phyloP scores from a whole-genome alignment of 495 filamentous ascomycete species.

The Ascobolus immersus region DNA sequence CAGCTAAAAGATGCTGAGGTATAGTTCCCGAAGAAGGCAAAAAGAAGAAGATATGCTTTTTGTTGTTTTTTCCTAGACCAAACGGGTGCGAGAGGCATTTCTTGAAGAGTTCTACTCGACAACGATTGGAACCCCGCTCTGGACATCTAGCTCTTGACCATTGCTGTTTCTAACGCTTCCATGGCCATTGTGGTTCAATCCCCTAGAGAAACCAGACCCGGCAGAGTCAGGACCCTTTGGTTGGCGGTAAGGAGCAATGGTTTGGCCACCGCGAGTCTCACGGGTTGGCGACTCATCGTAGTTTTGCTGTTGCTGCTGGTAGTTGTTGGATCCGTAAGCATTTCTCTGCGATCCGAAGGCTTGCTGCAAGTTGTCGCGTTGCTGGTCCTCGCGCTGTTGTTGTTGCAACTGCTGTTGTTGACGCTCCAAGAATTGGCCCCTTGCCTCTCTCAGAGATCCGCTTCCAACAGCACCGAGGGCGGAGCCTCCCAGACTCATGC shows the following conservation, averaged over 20 bases:
- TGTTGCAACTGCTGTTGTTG: conserved; percentile 8
- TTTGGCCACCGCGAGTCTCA: conserved; percentile 10
- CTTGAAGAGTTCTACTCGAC: conserved; percentile 15
- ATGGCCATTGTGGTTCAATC: conserved; percentile 12
- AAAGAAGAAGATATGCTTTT: neutral
- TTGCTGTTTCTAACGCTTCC: conserved; percentile 1
- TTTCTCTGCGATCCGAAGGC: conserved; percentile 2
- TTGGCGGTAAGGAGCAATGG: conserved; percentile 14
- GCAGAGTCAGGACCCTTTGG: conserved; percentile 16
- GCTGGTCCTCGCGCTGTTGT: conserved; percentile 1
- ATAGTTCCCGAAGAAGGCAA: neutral
- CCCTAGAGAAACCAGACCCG: conserved; percentile 13
- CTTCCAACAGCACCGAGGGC: conserved; percentile 15
- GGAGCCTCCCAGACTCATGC: conserved; percentile 27
- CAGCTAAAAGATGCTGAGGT: neutral
- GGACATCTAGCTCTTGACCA: conserved; percentile 15
- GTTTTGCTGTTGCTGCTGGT: conserved; percentile 9
- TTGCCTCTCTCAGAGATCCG: conserved; percentile 30
- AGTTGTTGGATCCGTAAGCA: conserved; percentile 11
- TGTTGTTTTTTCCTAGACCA: too few species aligned
- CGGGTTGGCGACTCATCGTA: conserved; percentile 7
- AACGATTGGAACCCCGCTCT: conserved; percentile 15
- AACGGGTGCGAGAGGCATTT: neutral
- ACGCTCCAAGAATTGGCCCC: conserved; percentile 14
- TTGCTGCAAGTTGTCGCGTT: neutral